Base-by-base conservation (phyloP, 1,284 basidiomycete species). In the Chiua sp. region DNA sequence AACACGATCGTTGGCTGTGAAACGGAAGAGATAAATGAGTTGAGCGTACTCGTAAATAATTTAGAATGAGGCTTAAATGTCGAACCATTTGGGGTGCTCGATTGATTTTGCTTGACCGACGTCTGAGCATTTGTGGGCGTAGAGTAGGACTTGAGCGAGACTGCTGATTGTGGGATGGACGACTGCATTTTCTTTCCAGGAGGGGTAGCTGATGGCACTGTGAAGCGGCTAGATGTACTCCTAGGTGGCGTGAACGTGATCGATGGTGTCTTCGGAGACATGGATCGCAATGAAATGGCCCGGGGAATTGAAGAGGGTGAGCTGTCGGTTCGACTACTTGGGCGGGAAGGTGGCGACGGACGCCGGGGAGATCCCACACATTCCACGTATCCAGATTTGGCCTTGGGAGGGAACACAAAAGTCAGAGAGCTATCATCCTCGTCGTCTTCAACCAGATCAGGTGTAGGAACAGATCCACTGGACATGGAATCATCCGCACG, bases 231-330 rank as follows among this genome's bases (percentile, higher is more conserved):
- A 51, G 62, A 65, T 49, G 51, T 63, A 59, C 47, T 66, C 56
- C 65, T 68, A 65, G 53, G 70, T 64, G 60, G 68, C 30, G 64
- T 69, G 44, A 67, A 67, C 60, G 55, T 69, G 51, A 65, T 60
- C 11, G 62, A 68, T 32, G 67, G 72, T 22, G 66, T 62, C 58
- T 70, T 70, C 49, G 73, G 73, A 51, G 68, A 65, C 50, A 72
- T 72, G 5, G 72, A 72, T 50, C 75, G 80, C 53, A 79, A 55
- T 7, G 73, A 68, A 30, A 70, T 68, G 32, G 78, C 69, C 55
- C 84, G 81, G 59, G 85, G 87, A 49, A 86, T 84, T 30, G 82
- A 81, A 4, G 86, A 87, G 8, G 80, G 82, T 11, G 79, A 77
- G 30, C 75, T 64, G 44, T 69, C 56, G 20, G 51, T 59, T 44